phyloP scores from a whole-genome alignment of 768 basidiomycete genomes.

The Holtermannia corniformis region DNA sequence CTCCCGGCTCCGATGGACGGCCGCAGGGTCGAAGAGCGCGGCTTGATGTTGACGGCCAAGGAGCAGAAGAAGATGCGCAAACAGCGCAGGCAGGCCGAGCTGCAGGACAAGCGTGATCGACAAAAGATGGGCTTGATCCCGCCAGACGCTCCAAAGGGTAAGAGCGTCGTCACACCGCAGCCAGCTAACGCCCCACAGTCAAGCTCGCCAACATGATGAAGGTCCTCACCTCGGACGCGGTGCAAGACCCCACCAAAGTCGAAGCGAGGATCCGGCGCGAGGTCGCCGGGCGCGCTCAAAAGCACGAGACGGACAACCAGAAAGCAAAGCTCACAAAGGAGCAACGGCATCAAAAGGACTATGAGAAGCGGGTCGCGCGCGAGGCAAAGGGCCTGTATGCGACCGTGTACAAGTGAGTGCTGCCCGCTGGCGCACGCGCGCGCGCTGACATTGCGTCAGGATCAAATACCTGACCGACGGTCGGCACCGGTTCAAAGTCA shows the following conservation, averaged over 20 bases:
- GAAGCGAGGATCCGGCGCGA: conserved; percentile 91
- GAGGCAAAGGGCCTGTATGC: conserved; percentile 76
- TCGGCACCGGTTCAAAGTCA: conserved; percentile 88
- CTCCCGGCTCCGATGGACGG: conserved; percentile 86
- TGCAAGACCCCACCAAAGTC: conserved; percentile 94
- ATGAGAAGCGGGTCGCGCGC: conserved; percentile 73
- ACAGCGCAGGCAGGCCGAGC: conserved; percentile 70
- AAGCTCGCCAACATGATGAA: conserved; percentile 94
- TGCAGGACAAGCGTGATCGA: conserved; percentile 89
- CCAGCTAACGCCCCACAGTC: conserved; percentile 47
- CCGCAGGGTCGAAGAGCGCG: conserved; percentile 64
- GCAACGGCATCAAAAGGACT: conserved; percentile 74
- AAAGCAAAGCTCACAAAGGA: conserved; percentile 88
- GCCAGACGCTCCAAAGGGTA: conserved; percentile 90
- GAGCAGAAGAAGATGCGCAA: conserved; percentile 97
- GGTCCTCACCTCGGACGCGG: conserved; percentile 88
- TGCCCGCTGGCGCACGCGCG: neutral
- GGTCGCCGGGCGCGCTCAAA: conserved; percentile 77
- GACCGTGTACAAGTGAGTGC: conserved; percentile 79
- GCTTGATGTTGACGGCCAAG: conserved; percentile 88
- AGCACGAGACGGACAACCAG: conserved; percentile 86
- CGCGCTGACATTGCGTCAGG: conserved; percentile 43
- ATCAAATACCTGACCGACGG: conserved; percentile 83
- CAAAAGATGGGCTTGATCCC: conserved; percentile 93
- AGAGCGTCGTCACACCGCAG: conserved; percentile 8